Evolutionary conservation across 768 basidiomycete species (phyloP).

Genomic region (Suillus variegatus): DNA sequence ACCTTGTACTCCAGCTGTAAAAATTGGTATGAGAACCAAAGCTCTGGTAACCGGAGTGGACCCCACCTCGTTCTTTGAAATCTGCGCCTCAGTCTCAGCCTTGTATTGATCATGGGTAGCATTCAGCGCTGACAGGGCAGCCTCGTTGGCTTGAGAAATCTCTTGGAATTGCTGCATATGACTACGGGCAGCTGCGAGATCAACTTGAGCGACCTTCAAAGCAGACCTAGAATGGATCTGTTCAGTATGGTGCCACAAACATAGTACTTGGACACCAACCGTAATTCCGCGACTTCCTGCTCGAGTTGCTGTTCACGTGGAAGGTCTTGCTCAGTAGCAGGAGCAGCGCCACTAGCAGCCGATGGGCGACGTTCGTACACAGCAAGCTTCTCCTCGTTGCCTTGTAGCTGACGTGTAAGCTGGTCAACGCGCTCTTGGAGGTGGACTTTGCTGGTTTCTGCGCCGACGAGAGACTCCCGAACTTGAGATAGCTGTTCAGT

Average conservation of each 20-base stretch:
- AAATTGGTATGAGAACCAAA: not conserved
- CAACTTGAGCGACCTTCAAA: slow-evolving; percentile 77
- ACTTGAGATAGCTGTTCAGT: slow-evolving; percentile 63
- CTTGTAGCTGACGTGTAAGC: slow-evolving; percentile 60
- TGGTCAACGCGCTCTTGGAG: slow-evolving; percentile 63
- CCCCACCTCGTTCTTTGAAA: slow-evolving; percentile 67
- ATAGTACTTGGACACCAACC: slow-evolving; percentile 44
- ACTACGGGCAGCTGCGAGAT: slow-evolving; percentile 65
- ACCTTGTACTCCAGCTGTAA: slow-evolving; percentile 62
- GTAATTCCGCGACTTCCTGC: slow-evolving; percentile 80
- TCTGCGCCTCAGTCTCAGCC: slow-evolving; percentile 65
- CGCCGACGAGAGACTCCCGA: slow-evolving; percentile 68
- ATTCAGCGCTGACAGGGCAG: slow-evolving; percentile 69
- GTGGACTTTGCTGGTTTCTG: slow-evolving; percentile 79
- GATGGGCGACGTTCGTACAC: slow-evolving; percentile 76
- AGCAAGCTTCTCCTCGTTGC: slow-evolving; percentile 80
- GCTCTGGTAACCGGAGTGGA: not conserved
- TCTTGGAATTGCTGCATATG: slow-evolving; percentile 86
- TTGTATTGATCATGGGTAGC: slow-evolving; percentile 81
- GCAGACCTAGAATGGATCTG: slow-evolving; percentile 49
- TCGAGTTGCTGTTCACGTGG: slow-evolving; percentile 79
- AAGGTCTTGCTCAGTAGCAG: slow-evolving; percentile 45
- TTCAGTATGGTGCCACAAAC: not conserved
- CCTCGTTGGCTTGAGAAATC: slow-evolving; percentile 82
- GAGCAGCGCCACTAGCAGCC: slow-evolving; percentile 30